Evolutionary conservation across 306 rosid genomes (phyloP).

Genomic region (Begonia peltatifolia): DNA sequence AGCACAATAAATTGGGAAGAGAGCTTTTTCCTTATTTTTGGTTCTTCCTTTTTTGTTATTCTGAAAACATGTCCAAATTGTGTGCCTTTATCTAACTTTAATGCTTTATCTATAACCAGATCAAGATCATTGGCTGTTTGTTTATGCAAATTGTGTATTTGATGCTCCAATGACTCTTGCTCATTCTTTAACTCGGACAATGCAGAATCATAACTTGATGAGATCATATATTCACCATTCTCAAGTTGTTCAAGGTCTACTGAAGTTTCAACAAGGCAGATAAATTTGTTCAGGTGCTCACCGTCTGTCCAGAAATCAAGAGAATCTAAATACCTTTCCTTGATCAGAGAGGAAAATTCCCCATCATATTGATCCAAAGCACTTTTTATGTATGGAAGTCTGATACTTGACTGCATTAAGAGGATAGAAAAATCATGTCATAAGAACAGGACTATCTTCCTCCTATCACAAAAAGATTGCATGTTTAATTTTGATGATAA

Average conservation of each 20-base stretch:
- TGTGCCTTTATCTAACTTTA: slow-evolving; percentile 78
- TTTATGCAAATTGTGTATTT: slow-evolving; percentile 61
- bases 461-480: too few relatives aligned
- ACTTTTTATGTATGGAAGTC: slow-evolving; percentile 68
- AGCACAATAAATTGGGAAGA: slow-evolving; percentile 76
- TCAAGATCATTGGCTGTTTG: slow-evolving; percentile 81
- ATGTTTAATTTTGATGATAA: too few relatives aligned
- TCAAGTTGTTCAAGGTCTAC: slow-evolving; percentile 95
- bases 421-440: slow-evolving; percentile 6
- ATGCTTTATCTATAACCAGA: slow-evolving; percentile 66
- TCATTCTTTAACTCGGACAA: slow-evolving; percentile 52
- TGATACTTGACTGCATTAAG: slow-evolving; percentile 66
- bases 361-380: slow-evolving; percentile 61
- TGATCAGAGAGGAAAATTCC: slow-evolving; percentile 56
- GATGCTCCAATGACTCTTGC: slow-evolving; percentile 52
- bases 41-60: slow-evolving; percentile 97
- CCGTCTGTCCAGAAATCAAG: slow-evolving; percentile 68
- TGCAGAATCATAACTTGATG: slow-evolving; percentile 63
- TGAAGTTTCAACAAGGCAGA: slow-evolving; percentile 68
- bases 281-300: slow-evolving; percentile 60
- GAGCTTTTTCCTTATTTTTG: slow-evolving; percentile 89
- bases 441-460: too few relatives aligned
- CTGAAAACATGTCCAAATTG: slow-evolving; percentile 95
- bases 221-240: slow-evolving; percentile 88
- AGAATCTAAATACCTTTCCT: slow-evolving; percentile 44